Evolutionary conservation across 106 monocot species (phyloP).

Genomic region (Acorus calamus): DNA sequence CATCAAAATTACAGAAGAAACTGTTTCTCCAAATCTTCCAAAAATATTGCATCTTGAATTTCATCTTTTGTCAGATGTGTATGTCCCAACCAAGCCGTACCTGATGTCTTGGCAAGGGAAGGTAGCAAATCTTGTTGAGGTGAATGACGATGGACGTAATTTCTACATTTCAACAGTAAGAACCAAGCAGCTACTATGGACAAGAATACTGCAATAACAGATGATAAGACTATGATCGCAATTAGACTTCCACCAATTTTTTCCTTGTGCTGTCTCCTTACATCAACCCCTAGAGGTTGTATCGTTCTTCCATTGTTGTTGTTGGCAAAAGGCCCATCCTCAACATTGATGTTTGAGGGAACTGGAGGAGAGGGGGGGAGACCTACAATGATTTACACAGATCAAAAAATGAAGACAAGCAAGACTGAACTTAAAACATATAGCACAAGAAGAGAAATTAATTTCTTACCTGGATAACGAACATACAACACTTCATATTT

Average conservation of each 20-base stretch:
- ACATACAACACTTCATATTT: slow-evolving; percentile 82
- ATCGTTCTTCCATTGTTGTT: slow-evolving; percentile 45
- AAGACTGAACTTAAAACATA: slow-evolving; percentile 3
- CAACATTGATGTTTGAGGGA: slow-evolving; percentile 30
- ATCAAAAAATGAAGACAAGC: background rate
- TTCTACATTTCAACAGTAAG: slow-evolving; percentile 33
- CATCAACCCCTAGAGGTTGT: slow-evolving; percentile 76
- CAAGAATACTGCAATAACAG: slow-evolving; percentile 49
- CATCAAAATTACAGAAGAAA: background rate
- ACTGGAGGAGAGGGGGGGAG: slow-evolving; percentile 81
- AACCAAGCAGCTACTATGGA: slow-evolving; percentile 49
- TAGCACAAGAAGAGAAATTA: background rate
- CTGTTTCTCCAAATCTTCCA: background rate
- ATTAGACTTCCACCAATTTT: slow-evolving; percentile 51
- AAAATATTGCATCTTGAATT: background rate
- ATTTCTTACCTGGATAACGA: slow-evolving; percentile 60
- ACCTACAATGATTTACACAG: slow-evolving; percentile 36
- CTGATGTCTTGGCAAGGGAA: slow-evolving; percentile 39
- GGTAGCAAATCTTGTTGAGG: slow-evolving; percentile 24
- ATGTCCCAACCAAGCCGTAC: slow-evolving; percentile 15
- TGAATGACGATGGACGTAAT: slow-evolving; percentile 9
- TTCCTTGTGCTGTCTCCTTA: slow-evolving; percentile 24
- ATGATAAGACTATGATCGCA: slow-evolving; percentile 55
- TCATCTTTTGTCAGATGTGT: background rate
- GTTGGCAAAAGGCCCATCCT: slow-evolving; percentile 26